These are phyloP conservation scores for Ganoderma sp. DNA, from an alignment of 1,284 basidiomycete species.

Conservation along the genomic window DNA sequence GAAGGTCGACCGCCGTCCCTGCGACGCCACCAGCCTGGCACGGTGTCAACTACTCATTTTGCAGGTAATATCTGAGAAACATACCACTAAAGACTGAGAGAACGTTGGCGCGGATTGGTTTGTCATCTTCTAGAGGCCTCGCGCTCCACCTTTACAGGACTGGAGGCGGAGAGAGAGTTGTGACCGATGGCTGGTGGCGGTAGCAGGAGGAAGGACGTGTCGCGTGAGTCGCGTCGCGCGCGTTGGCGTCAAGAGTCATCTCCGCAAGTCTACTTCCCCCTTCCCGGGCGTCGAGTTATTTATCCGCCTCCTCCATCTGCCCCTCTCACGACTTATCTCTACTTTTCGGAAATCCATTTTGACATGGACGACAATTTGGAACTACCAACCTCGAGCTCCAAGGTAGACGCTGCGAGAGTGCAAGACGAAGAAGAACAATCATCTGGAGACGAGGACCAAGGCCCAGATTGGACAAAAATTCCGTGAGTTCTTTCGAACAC, in stretches of 20 bases:
- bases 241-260: slow-evolving; percentile 20
- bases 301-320: neutral
- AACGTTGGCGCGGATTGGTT: slow-evolving; percentile 32
- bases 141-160: neutral
- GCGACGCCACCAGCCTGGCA: slow-evolving; percentile 84
- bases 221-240: slow-evolving; percentile 14
- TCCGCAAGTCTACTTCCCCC: slow-evolving; percentile 51
- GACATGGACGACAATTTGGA: slow-evolving; percentile 45
- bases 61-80: slow-evolving; percentile 17
- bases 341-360: neutral
- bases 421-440: slow-evolving; percentile 53
- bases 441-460: slow-evolving; percentile 63
- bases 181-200: neutral
- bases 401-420: slow-evolving; percentile 23
- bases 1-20: slow-evolving; percentile 89
- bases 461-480: slow-evolving; percentile 65
- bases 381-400: slow-evolving; percentile 33
- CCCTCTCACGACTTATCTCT: neutral
- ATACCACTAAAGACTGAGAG: slow-evolving; percentile 40
- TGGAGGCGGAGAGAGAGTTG: neutral
- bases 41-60: neutral
- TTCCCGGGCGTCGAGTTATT: slow-evolving; percentile 55
- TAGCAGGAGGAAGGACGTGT: neutral
- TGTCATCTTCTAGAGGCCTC: slow-evolving; percentile 20
- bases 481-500: slow-evolving; percentile 41